phyloP scores from a whole-genome alignment of 1,284 basidiomycete genomes.

The Trichosporon inkin region DNA sequence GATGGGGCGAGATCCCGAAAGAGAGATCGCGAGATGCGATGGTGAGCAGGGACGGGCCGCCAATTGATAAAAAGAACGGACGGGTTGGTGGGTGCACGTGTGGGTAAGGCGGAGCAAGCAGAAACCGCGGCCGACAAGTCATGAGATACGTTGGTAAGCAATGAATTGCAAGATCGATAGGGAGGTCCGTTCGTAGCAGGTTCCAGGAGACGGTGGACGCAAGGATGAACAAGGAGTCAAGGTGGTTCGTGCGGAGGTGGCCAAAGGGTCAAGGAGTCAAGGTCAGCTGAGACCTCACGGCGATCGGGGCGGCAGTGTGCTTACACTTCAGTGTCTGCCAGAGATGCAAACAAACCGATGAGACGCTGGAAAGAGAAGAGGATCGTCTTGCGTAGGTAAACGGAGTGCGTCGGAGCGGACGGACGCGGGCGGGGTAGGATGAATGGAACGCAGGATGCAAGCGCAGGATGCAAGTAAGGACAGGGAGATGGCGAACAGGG shows the following conservation, averaged over 20 bases:
- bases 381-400: neutral
- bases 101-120: neutral
- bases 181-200: conserved; percentile 5
- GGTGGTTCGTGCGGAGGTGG: conserved; percentile 7
- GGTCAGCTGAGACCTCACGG: neutral
- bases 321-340: neutral
- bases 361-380: neutral
- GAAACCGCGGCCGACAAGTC: neutral
- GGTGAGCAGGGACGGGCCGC: neutral
- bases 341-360: conserved; percentile 1
- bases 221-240: neutral
- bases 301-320: neutral
- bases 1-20: no score
- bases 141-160: neutral
- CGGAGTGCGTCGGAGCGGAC: conserved; percentile 6
- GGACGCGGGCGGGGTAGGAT: conserved; percentile 6
- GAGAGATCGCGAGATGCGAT: conserved; percentile 1
- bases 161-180: conserved; percentile 1
- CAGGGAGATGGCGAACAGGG: neutral
- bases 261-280: neutral
- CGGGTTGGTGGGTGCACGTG: neutral
- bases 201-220: conserved; percentile 1
- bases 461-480: conserved; percentile 6
- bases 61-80: neutral
- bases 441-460: neutral